These are phyloP conservation scores for Mucor lusitanicus DNA, from an alignment of 371 early-diverging fungal species.

Conservation along the genomic window DNA sequence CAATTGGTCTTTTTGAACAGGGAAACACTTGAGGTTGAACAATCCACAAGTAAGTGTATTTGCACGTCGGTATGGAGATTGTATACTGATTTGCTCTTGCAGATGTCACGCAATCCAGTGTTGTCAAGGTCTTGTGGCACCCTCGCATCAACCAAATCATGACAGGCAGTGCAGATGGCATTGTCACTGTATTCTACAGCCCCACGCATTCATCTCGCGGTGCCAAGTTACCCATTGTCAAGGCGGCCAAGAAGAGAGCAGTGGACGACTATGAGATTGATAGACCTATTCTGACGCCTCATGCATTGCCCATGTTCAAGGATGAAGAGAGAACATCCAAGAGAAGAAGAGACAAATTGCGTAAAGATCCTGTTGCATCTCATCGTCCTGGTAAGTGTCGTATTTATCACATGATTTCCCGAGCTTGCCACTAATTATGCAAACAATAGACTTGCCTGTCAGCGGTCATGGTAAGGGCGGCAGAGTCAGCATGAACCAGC, in stretches of 20 bases:
- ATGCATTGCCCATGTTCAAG: constrained; percentile 86
- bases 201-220: constrained; percentile 74
- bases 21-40: constrained; percentile 62
- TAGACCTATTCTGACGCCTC: constrained; percentile 84
- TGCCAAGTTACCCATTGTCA: constrained; percentile 70
- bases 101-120: constrained; percentile 65
- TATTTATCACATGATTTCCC: not conserved
- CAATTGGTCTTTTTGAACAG: constrained; percentile 71
- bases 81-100: not conserved
- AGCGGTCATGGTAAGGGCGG: constrained; percentile 88
- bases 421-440: not conserved
- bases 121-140: constrained; percentile 86
- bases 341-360: constrained; percentile 74
- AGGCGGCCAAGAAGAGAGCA: constrained; percentile 65
- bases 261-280: constrained; percentile 69
- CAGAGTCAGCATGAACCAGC: constrained; percentile 77
- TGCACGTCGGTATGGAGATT: no score
- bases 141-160: constrained; percentile 86
- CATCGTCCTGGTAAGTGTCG: constrained; percentile 63
- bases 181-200: constrained; percentile 78
- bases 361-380: constrained; percentile 76
- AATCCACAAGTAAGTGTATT: constrained; percentile 49
- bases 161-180: constrained; percentile 78
- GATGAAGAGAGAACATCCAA: constrained; percentile 72
- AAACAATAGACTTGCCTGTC: constrained; percentile 66